Evolutionary conservation across 2,329 filamentous ascomycete genomes (phyloP), one percentile per base, ranked within the genome.

Genomic region (Clarireedia hainanense): DNA sequence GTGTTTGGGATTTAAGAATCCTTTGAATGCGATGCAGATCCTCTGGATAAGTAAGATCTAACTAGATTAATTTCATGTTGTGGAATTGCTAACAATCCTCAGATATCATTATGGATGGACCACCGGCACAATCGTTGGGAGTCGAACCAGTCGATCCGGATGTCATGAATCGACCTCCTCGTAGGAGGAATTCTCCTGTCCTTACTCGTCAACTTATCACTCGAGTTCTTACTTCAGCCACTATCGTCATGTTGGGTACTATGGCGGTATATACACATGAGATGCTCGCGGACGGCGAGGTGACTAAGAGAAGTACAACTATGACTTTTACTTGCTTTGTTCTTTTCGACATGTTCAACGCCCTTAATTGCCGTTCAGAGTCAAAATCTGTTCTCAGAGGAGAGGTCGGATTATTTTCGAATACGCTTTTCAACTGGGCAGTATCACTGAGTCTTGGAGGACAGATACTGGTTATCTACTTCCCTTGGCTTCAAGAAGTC

Each of bases 21-120:
- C 94, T 47, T 78, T 99, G 58, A 99, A 99, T 70, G 91, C 94
- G 50, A 99, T 99, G 94, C 94, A 99, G 75, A 99, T 99, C 75
- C 80, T 99, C 43, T 99, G 94, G 94, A 99, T 99, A 68, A 99
- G 92, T 96, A 76, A 75, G 90, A 81, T 12, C 6, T 49, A 50
- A 30, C 20, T 14, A 47, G 43, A 23, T 24, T 20, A 52, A 17
- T 9, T 50, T 17, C 30, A 3, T 34, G 1, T 2, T 23, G 24
- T 30, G 42, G 30, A 24, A 37, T 47, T 54, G 36, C 58, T 65
- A 56, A 61, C 54, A 49, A 36, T 10, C 24, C 26, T 27, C 64
- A 97, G 92, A 99, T 70, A 97, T 99, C 68, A 91, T 99, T 65
- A 99, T 99, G 95, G 95, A 99, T 72, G 94, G 95, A 9, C 94